Base-by-base conservation (phyloP, 805 yeast species). In the Candida chauliodis region DNA sequence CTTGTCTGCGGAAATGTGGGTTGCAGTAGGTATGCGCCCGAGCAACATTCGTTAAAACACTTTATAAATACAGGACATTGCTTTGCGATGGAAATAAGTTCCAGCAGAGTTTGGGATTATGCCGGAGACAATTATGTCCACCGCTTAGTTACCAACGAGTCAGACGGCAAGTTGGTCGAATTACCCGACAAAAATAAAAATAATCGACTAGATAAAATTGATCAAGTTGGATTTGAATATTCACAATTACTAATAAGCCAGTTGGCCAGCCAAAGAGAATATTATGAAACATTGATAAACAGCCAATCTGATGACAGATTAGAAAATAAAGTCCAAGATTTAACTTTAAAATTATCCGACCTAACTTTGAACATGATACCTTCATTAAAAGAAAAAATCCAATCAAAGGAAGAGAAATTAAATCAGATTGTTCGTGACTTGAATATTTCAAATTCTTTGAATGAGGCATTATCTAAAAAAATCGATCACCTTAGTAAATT, bases 51-150 rank as follows among this genome's bases (percentile, higher is more conserved):
- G 0, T 77, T 87, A 36, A 77, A 81, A 43, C 97, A 89, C 59
- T 90, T 76, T 56, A 76, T 80, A 13, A 67, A 69, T 8, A 82
- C 95, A 0, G 80, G 83, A 5, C 97, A 89, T 58, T 85, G 95
- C 50, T 89, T 86, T 63, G 84, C 96, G 0, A 88, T 89, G 95
- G 96, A 89, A 52, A 66, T 86, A 32, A 61, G 70, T 8, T 77
- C 95, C 0, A 93, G 89, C 44, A 68, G 97, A 28, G 95, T 89
- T 1, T 89, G 97, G 97, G 96, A 89, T 56, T 89, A 89, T 56
- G 89, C 90, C 0, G 90, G 90, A 2, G 97, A 89, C 55, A 80
- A 79, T 46, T 89, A 89, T 56, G 96, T 89, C 8, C 97, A 89
- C 58, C 60, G 97, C 35, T 62, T 89, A 30, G 74, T 89, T 3